These are phyloP conservation scores for Entomortierella parvispora DNA, from an alignment of 192 early-diverging fungal species.

Conservation along the genomic window DNA sequence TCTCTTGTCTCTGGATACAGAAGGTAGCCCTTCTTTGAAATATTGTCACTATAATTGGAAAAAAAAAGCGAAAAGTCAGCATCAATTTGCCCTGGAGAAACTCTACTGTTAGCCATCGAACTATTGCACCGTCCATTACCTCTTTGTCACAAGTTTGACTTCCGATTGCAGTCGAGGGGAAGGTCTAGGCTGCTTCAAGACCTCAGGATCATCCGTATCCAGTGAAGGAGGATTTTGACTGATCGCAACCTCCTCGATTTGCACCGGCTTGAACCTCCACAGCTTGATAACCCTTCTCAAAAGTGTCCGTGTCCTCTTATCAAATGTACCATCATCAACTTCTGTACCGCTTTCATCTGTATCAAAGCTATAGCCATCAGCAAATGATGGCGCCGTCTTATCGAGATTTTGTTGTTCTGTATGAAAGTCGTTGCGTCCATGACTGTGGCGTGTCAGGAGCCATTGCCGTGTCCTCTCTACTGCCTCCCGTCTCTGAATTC, in stretches of 20 bases:
- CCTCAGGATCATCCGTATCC: conserved; percentile 26
- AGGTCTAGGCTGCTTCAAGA: conserved; percentile 29
- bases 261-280: conserved; percentile 18
- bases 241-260: conserved; percentile 28
- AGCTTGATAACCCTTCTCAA: conserved; percentile 18
- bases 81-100: too few species aligned
- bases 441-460: conserved; percentile 25
- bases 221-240: conserved; percentile 39
- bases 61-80: neutral
- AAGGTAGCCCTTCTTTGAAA: conserved; percentile 65
- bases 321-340: neutral
- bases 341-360: neutral
- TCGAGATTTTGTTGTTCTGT: neutral
- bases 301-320: neutral
- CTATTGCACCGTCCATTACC: conserved; percentile 16
- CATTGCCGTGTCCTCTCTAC: conserved; percentile 57
- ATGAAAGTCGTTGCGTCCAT: neutral
- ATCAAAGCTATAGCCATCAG: neutral
- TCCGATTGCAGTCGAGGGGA: conserved; percentile 41
- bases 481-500: conserved; percentile 44
- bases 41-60: conserved; percentile 51
- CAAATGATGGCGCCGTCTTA: too few species aligned
- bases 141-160: conserved; percentile 45
- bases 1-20: conserved; percentile 62
- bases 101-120: too few species aligned